Percentiles rank a stretch among this genome's conserved stretches.
phyloP scores from a whole-genome alignment of 2,329 filamentous ascomycete species.

The Coniella lustricola region DNA sequence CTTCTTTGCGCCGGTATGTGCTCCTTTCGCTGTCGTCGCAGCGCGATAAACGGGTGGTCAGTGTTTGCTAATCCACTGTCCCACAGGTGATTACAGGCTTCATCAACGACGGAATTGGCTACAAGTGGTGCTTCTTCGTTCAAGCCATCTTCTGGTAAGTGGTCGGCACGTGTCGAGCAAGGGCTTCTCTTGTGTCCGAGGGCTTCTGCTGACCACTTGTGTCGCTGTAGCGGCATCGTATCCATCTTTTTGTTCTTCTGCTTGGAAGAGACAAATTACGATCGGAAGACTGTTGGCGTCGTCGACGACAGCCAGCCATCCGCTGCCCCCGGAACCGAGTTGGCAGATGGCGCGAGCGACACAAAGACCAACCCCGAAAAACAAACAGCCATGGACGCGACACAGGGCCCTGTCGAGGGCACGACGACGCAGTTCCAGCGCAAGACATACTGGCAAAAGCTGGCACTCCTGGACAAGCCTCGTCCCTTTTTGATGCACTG shows the following conservation, averaged over 20 bases:
- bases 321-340: constrained; percentile 1
- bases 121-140: constrained; percentile 27
- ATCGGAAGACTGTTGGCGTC: constrained; percentile 21
- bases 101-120: constrained; percentile 26
- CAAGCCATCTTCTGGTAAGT: constrained; percentile 21
- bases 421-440: constrained; percentile 19
- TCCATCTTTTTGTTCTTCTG: constrained; percentile 37
- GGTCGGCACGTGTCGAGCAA: no score
- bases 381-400: neutral
- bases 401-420: neutral
- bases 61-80: neutral
- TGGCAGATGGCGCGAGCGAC: neutral
- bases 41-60: no score
- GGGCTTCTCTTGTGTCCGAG: neutral
- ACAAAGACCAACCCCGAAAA: constrained; percentile 5
- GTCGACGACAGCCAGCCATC: constrained; percentile 3
- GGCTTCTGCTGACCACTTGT: neutral
- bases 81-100: constrained; percentile 24
- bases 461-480: constrained; percentile 21
- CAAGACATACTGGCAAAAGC: constrained; percentile 32
- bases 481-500: constrained; percentile 34
- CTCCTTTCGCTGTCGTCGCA: no score
- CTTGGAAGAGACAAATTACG: constrained; percentile 47
- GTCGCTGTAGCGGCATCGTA: constrained; percentile 11
- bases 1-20: constrained; percentile 24